phyloP scores from a whole-genome alignment of 1,284 basidiomycete genomes.

The Sphaerobolus stellatus region DNA sequence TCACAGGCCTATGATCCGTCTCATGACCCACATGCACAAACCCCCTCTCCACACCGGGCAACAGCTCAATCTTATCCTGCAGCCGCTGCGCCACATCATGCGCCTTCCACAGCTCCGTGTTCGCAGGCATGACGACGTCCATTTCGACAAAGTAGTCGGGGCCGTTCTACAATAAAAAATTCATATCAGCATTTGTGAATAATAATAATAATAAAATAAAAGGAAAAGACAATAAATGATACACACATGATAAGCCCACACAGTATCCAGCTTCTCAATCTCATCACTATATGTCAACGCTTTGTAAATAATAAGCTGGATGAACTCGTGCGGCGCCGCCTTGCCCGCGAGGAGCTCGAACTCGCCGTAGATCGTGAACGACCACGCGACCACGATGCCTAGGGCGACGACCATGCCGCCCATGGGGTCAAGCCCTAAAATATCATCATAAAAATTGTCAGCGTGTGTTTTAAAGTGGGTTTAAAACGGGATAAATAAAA shows the following conservation, averaged over 20 bases:
- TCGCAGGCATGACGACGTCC: conserved; percentile 90
- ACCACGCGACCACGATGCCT: conserved; percentile 83
- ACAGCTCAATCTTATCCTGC: conserved; percentile 90
- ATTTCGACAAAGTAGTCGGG: conserved; percentile 92
- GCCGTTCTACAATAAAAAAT: conserved; percentile 48
- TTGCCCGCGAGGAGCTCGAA: conserved; percentile 90
- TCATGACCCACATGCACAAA: conserved; percentile 96
- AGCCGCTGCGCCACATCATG: conserved; percentile 91
- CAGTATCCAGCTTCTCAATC: conserved; percentile 86
- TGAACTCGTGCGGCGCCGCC: conserved; percentile 87
- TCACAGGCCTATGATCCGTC: conserved; percentile 74
- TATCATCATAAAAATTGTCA: too few species aligned
- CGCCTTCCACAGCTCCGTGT: conserved; percentile 87
- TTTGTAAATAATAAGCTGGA: conserved; percentile 92
- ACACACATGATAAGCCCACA: conserved; percentile 82
- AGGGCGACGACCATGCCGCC: conserved; percentile 76
- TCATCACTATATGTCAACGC: conserved; percentile 84
- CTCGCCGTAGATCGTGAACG: conserved; percentile 70
- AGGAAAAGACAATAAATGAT: conserved; percentile 14
- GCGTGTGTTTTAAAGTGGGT: conserved; percentile 4
- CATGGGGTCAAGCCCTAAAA: conserved; percentile 73
- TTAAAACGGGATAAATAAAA: conserved; percentile 2
- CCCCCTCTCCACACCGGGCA: conserved; percentile 89
- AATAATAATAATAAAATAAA: conserved; percentile 5
- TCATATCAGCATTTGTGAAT: conserved; percentile 9